Percentiles rank a stretch among this genome's conserved stretches.
These are phyloP conservation scores for Lecanicillium sp. DNA, from an alignment of 2,329 filamentous ascomycete genomes.

Conservation along the genomic window DNA sequence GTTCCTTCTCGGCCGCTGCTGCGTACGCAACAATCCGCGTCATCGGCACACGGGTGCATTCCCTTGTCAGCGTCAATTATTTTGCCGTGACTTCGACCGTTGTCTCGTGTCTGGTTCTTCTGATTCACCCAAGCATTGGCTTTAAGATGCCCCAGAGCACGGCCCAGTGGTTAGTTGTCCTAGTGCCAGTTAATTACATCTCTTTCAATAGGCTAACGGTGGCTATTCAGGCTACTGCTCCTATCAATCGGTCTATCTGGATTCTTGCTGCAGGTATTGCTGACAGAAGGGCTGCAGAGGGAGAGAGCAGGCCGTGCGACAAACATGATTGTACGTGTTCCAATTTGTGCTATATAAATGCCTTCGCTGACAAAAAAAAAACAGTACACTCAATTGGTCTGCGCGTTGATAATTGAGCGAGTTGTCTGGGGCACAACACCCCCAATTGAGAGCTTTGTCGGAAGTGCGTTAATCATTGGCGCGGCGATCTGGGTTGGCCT, in stretches of 20 bases:
- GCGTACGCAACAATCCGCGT: slow-evolving; percentile 68
- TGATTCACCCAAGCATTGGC: slow-evolving; percentile 30
- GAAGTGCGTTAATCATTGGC: slow-evolving; percentile 31
- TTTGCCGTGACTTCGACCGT: slow-evolving; percentile 62
- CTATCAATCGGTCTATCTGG: slow-evolving; percentile 60
- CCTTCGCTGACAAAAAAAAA: slow-evolving; percentile 20
- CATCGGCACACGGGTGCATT: slow-evolving; percentile 67
- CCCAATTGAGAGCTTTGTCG: slow-evolving; percentile 27
- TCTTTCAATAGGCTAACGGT: background rate
- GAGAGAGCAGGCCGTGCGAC: slow-evolving; percentile 43
- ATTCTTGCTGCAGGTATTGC: slow-evolving; percentile 70
- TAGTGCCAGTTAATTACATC: too few relatives aligned
- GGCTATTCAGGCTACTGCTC: slow-evolving; percentile 43
- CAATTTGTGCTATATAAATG: background rate
- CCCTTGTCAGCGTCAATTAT: slow-evolving; percentile 71
- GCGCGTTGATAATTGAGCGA: slow-evolving; percentile 29
- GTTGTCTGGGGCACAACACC: slow-evolving; percentile 36
- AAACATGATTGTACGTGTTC: slow-evolving; percentile 20
- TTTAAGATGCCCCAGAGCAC: slow-evolving; percentile 25
- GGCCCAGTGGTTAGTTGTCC: slow-evolving; percentile 18
- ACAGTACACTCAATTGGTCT: slow-evolving; percentile 25
- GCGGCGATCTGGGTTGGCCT: slow-evolving; percentile 34
- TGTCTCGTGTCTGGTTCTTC: slow-evolving; percentile 55
- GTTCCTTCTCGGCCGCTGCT: slow-evolving; percentile 59
- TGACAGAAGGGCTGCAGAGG: slow-evolving; percentile 65